Evolutionary conservation across 164 flowering plant genomes (phyloP), one percentile per base, ranked within the genome.

Genomic region (Buxus sempervirens): DNA sequence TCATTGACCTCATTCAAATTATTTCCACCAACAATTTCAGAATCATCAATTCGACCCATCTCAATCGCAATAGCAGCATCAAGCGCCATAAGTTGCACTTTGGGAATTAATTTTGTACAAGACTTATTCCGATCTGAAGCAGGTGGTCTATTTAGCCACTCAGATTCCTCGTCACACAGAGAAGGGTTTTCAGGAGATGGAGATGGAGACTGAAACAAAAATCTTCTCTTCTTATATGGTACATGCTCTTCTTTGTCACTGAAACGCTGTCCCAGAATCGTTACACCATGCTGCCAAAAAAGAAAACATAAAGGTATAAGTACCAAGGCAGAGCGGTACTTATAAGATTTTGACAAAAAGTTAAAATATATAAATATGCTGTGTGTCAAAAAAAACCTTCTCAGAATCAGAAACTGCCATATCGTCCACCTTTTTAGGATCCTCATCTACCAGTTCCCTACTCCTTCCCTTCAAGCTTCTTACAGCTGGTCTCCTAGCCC

Each of bases 151-250:
- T 58, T 72, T 36, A 62, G 69, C 51, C 54, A 38, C 55, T 58
- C 83, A 48, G 70, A 24, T 23, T 77, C 81, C 63, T 74, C 71
- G 8, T 67, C 27, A 6, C 13, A 51, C 32, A 73, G 73, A 56
- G 78, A 73, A 73, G 74, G 72, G 49, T 69, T 61, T 23, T 62
- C 72, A 13, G 75, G 66, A 0, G 80, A 81, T 62, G 88, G 81
- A 25, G 90, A 83, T 32, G 88, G 80, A 60, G 86, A 72, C 27
- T 73, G 77, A 51, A 80, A 48, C 58, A 72, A 49, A 58, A 73
- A 72, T 75, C 84, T 86, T 73, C 96, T 81, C 66, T 90, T 90
- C 83, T 90, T 90, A 58, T 85, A 77, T 16, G 96, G 96, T 19
- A 90, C 77, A 72, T 78, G 81, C 79, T 83, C 91, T 55, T 73